A percentile compares a stretch with the other conserved stretches of the same genome.
phyloP scores from a whole-genome alignment of 164 flowering plant species.

The Piper longum region DNA sequence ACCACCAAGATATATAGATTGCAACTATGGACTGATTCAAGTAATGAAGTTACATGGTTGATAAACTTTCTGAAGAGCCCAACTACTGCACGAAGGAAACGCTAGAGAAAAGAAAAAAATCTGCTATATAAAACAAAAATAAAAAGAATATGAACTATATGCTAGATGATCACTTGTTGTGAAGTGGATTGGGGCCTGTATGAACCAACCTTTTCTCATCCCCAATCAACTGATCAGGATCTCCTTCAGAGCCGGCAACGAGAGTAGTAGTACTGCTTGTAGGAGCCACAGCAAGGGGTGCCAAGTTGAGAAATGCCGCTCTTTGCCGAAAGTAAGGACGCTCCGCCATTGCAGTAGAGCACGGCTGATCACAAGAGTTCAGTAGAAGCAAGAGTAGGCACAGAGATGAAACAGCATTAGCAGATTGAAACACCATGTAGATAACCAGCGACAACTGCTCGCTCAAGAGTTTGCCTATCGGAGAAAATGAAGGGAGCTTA shows the following conservation, averaged over 20 bases:
- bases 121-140: neutral
- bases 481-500: no score
- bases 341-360: neutral
- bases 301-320: conserved; percentile 9
- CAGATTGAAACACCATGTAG: neutral
- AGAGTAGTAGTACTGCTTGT: neutral
- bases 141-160: neutral
- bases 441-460: no score
- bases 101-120: no score
- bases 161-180: conserved; percentile 24
- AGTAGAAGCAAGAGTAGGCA: conserved; percentile 24
- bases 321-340: conserved; percentile 11
- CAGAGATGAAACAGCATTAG: conserved; percentile 12
- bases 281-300: conserved; percentile 11
- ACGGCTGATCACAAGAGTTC: conserved; percentile 3
- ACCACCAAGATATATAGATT: neutral
- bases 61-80: neutral
- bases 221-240: conserved; percentile 13
- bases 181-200: conserved; percentile 76
- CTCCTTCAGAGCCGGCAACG: conserved; percentile 4
- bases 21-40: neutral
- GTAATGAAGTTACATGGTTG: neutral
- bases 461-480: no score
- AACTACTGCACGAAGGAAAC: neutral
- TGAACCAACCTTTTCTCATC: conserved; percentile 45